phyloP scores from a whole-genome alignment of 345 rosid genomes.

The Kernera saxatilis region DNA sequence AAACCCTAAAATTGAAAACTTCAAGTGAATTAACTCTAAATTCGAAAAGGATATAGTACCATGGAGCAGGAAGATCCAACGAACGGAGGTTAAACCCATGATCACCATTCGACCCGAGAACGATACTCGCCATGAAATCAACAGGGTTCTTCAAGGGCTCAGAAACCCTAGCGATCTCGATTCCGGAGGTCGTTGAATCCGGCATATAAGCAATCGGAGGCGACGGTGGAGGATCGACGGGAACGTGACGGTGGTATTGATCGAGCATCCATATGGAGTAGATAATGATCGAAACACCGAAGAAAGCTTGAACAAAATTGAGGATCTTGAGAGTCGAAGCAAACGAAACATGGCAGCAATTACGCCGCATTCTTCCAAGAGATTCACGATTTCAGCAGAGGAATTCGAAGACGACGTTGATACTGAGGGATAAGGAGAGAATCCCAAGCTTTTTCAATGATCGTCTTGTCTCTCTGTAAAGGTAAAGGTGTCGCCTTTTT shows the following conservation, averaged over 20 bases:
- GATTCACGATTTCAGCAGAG: no score
- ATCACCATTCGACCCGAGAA: conserved; percentile 36
- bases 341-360: conserved; percentile 66
- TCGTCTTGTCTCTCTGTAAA: no score
- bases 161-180: conserved; percentile 13
- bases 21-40: neutral
- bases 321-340: conserved; percentile 59
- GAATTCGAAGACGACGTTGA: no score
- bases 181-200: conserved; percentile 17
- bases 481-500: no score
- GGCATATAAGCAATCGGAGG: neutral
- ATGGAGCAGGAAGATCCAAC: conserved; percentile 73
- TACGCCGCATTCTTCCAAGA: conserved; percentile 42
- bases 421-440: no score
- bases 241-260: conserved; percentile 60
- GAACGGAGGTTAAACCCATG: conserved; percentile 45
- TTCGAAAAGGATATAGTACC: conserved; percentile 35
- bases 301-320: conserved; percentile 64
- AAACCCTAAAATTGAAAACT: neutral
- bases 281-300: conserved; percentile 56
- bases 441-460: no score
- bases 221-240: conserved; percentile 23
- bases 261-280: conserved; percentile 88
- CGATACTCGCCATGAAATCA: conserved; percentile 31
- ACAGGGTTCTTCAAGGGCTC: conserved; percentile 24